Evolutionary conservation across 441 rosid genomes (phyloP), one percentile per base, ranked within the genome.

Genomic region (Raphanus hybrid): DNA sequence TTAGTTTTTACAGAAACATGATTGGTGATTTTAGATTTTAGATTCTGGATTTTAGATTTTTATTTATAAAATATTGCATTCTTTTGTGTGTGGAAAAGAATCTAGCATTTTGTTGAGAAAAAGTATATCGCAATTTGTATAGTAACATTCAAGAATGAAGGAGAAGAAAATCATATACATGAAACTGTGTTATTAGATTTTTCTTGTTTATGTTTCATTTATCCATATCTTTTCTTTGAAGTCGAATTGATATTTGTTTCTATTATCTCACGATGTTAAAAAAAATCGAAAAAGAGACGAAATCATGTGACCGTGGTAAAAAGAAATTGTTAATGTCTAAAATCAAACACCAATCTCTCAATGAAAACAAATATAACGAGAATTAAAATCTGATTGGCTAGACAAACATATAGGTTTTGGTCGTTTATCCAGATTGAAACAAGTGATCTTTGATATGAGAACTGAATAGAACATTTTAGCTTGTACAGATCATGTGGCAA

Each of bases 401-500:
- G 20, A 66, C 16, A 61, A 45, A 60, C 34, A 61, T 16, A 62
- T 60, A 48, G 39, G 14, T 43, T 63, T 69, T 27, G 65, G 71
- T 64, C 39, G 60, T 64, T 69, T 69, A 6, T 63, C 41, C 54
- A 15, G 64, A 69, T 63, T 43, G 14, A 26, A 61, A 69, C 45
- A 69, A 61, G 32, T 52, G 14, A 50, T 50, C 29, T 64, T 41
- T 18, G 75, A 64, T 58, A 35, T 64, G 67, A 45, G 41, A 37
- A 39, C 4, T 34, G 20, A 34, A 63, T 41, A 64, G 35, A 27
- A 16, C 16, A 32, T 2, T 54, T 41, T 29, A 41, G 67, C 9
- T 63, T 55, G 41, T 39, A 70, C 12, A 65, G 67, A 71, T 71
- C 80, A 71, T 67, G 67, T 71, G 80, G 26, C 18, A 57, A 8